phyloP scores from a whole-genome alignment of 1,284 basidiomycete species.

The Ganoderma lingzhi region DNA sequence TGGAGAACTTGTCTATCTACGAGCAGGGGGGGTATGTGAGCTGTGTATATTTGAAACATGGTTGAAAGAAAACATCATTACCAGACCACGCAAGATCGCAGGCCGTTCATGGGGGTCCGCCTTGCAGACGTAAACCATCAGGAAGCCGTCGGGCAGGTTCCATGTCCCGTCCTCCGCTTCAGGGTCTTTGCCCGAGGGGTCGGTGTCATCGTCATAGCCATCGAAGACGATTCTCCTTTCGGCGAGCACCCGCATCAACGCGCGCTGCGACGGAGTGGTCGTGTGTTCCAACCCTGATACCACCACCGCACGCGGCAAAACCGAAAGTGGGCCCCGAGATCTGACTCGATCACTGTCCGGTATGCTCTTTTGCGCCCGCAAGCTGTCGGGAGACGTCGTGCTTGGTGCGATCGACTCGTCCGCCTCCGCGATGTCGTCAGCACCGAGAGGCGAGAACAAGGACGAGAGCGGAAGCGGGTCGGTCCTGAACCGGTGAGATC shows the following conservation, averaged over 20 bases:
- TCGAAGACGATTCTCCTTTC: constrained; percentile 62
- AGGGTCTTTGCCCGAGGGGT: constrained; percentile 41
- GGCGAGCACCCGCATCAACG: constrained; percentile 61
- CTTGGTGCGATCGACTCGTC: constrained; percentile 13
- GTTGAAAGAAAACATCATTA: constrained; percentile 44
- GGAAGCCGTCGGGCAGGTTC: constrained; percentile 74
- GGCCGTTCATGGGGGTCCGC: constrained; percentile 70
- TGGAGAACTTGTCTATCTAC: constrained; percentile 80
- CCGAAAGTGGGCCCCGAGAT: constrained; percentile 32
- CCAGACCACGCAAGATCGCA: constrained; percentile 66
- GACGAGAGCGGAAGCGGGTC: constrained; percentile 37
- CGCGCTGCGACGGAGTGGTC: constrained; percentile 61
- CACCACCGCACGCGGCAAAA: constrained; percentile 69
- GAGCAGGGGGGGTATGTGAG: not conserved
- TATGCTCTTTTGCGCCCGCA: constrained; percentile 23
- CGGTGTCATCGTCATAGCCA: constrained; percentile 31
- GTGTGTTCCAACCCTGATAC: constrained; percentile 75
- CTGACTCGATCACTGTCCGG: constrained; percentile 22
- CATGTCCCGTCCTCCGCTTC: constrained; percentile 49
- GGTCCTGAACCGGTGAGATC: constrained; percentile 33
- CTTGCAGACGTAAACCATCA: constrained; percentile 76
- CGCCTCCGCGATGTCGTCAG: constrained; percentile 15
- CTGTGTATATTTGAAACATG: not conserved
- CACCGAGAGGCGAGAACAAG: constrained; percentile 27
- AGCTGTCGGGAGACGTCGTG: constrained; percentile 14